These are phyloP conservation scores for Yamagishiella unicocca DNA, from an alignment of 139 green algal genomes.

Conservation along the genomic window DNA sequence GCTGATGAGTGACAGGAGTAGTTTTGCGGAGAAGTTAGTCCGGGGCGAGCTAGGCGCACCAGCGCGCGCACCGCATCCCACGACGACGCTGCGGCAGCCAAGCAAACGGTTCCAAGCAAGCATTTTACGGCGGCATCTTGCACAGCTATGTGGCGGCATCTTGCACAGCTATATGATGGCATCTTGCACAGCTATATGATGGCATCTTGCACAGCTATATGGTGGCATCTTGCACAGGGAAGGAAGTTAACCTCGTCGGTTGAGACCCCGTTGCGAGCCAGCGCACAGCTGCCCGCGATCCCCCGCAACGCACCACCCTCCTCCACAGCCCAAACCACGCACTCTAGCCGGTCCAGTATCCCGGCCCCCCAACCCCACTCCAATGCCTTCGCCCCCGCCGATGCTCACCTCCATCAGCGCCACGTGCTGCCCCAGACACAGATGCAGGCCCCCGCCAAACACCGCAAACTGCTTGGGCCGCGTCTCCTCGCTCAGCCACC, in stretches of 20 bases:
- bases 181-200: too few species aligned
- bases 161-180: too few species aligned
- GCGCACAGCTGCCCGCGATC: neutral
- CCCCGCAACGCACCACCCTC: neutral
- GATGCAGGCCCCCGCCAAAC: conserved; percentile 5
- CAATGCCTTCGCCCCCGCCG: neutral
- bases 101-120: too few species aligned
- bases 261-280: neutral
- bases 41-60: too few species aligned
- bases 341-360: neutral
- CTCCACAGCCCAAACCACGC: neutral
- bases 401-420: neutral
- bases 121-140: too few species aligned
- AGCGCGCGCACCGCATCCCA: too few species aligned
- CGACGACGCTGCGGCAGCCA: too few species aligned
- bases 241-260: neutral
- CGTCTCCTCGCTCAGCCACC: conserved; percentile 32
- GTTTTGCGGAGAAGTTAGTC: too few species aligned
- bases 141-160: too few species aligned
- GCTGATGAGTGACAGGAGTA: too few species aligned
- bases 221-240: neutral
- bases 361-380: neutral
- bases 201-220: too few species aligned
- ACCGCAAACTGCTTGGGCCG: neutral
- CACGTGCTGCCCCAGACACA: conserved; percentile 32